Percentiles rank a stretch among this genome's conserved stretches.
These are phyloP conservation scores for Pelargonium myrrhifolium DNA, from an alignment of 441 rosid species.

Conservation along the genomic window DNA sequence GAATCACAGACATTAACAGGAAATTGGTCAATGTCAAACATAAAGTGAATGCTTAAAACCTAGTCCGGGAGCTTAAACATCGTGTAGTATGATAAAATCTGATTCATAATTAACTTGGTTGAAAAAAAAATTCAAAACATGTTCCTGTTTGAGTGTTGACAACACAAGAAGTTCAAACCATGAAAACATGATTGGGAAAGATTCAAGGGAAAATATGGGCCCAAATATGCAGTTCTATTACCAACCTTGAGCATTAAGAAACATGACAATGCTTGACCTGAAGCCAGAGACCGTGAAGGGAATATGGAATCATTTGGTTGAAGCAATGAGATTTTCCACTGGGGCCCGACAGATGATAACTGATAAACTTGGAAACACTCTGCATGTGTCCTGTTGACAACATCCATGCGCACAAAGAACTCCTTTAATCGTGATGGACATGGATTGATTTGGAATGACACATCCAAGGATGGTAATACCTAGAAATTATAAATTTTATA, in stretches of 20 bases:
- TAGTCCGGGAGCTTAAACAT: neutral
- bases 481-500: slow-evolving; percentile 23
- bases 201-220: neutral
- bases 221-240: slow-evolving; percentile 14
- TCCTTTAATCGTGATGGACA: slow-evolving; percentile 74
- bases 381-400: slow-evolving; percentile 61
- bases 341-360: slow-evolving; percentile 66
- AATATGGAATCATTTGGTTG: slow-evolving; percentile 58
- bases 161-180: neutral
- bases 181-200: slow-evolving; percentile 3
- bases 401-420: slow-evolving; percentile 83
- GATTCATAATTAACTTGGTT: too few relatives aligned
- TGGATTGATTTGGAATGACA: slow-evolving; percentile 71
- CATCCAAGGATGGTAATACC: slow-evolving; percentile 82
- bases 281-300: slow-evolving; percentile 52
- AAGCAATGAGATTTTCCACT: slow-evolving; percentile 81
- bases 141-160: too few relatives aligned
- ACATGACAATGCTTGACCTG: slow-evolving; percentile 83
- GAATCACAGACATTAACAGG: neutral
- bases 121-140: too few relatives aligned
- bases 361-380: slow-evolving; percentile 71
- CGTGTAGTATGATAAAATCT: too few relatives aligned
- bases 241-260: slow-evolving; percentile 81
- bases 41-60: too few relatives aligned
- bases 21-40: too few relatives aligned